These are phyloP conservation scores for Eleusine indica DNA, from an alignment of 176 grass and related monocot genomes.

Conservation along the genomic window DNA sequence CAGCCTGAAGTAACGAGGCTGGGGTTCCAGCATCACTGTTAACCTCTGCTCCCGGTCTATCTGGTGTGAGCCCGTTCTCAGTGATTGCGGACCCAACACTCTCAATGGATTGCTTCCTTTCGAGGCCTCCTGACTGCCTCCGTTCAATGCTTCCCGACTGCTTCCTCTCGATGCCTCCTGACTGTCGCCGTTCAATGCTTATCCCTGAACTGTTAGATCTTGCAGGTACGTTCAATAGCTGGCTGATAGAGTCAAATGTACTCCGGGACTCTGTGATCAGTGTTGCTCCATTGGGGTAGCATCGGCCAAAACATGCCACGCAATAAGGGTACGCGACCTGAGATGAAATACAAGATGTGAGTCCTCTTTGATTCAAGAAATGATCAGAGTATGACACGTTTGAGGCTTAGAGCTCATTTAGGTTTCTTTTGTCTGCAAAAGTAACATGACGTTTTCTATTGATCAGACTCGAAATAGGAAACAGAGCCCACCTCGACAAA, in stretches of 20 bases:
- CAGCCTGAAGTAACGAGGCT: not conserved
- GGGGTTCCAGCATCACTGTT: conserved; percentile 18
- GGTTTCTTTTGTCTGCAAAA: not conserved
- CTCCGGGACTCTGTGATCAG: conserved; percentile 69
- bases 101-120: conserved; percentile 55
- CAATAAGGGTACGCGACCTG: conserved; percentile 85
- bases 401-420: not conserved
- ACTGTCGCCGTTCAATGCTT: conserved; percentile 55
- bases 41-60: conserved; percentile 29
- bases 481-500: conserved; percentile 78
- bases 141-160: conserved; percentile 37
- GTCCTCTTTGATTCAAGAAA: not conserved
- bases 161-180: conserved; percentile 36
- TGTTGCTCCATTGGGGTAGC: conserved; percentile 81
- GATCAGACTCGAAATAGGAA: conserved; percentile 17
- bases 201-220: conserved; percentile 48
- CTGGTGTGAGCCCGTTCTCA: conserved; percentile 38
- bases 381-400: not conserved
- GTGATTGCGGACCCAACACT: not conserved
- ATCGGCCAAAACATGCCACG: conserved; percentile 79
- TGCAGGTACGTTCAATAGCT: conserved; percentile 59
- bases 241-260: conserved; percentile 64
- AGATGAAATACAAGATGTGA: conserved; percentile 1
- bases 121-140: conserved; percentile 50
- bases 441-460: not conserved